Base-by-base conservation (phyloP, 345 rosid species). In the Brassica rapa region DNA sequence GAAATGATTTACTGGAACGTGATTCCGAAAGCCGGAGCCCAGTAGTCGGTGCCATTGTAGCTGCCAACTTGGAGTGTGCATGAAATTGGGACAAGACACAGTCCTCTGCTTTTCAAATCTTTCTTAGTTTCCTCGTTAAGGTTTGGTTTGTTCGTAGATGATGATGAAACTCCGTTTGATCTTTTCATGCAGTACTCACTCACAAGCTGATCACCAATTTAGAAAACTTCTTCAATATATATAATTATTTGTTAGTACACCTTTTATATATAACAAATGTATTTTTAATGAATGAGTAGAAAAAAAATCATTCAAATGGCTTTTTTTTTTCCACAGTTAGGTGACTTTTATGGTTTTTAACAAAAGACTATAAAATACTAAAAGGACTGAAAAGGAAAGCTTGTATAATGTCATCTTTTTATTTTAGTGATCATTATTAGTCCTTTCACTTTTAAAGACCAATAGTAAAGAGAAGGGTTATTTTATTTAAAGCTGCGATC, bases 61-160 rank as follows among this genome's bases (percentile, higher is more conserved):
- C 80, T 92, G 32, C 88, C 89, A 53, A 92, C 91, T 70, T 85
- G 86, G 39, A 84, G 87, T 12, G 89, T 92, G 82, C 87, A 92
- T 2, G 94, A 85, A 61, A 87, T 77, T 0, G 97, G 97, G 68
- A 92, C 91, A 71, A 94, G 85, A 79, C 97, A 94, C 63, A 94
- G 66, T 59, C 98, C 98, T 86, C 90, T 84, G 80, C 91, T 83
- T 86, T 85, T 86, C 63, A 94, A 83, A 77, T 90, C 94, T 77
- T 72, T 86, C 72, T 72, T 74, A 49, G 76, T 43, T 23, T 84
- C 88, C 76, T 83, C 82, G 37, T 74, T 69, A 55, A 64, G 35
- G 51, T 69, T 51, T 64, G 79, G 60, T 53, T 87, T 74, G 49
- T 74, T 27, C 25, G 56, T 41, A 25, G 78, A 46, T 32, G 74